phyloP scores from a whole-genome alignment of 331 rosid genomes.

The Spiraea crenata region DNA sequence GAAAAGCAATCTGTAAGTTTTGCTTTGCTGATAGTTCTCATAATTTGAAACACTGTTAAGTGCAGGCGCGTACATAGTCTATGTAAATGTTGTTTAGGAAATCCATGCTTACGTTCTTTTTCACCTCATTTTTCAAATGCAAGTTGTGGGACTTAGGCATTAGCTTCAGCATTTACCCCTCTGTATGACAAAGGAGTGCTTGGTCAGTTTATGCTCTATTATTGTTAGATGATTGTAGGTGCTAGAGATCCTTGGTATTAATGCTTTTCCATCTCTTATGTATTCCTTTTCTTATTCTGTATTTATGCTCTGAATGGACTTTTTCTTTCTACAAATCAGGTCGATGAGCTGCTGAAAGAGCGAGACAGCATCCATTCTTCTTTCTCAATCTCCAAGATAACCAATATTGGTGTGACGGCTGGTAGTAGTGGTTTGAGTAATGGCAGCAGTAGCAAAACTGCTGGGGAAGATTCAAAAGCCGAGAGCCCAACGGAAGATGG shows the following conservation, averaged over 20 bases:
- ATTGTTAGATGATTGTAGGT: neutral
- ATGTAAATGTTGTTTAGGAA: no score
- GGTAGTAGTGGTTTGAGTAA: slow-evolving; percentile 48
- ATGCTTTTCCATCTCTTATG: neutral
- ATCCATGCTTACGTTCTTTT: no score
- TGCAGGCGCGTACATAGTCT: no score
- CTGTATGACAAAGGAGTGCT: neutral
- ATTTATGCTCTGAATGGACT: slow-evolving; percentile 4
- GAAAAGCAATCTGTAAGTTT: slow-evolving; percentile 80
- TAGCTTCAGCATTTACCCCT: neutral
- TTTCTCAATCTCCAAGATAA: slow-evolving; percentile 51
- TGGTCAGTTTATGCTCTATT: neutral
- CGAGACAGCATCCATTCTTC: slow-evolving; percentile 81
- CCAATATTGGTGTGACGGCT: slow-evolving; percentile 23
- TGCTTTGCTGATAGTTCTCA: neutral
- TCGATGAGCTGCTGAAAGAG: slow-evolving; percentile 91
- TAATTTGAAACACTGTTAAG: neutral
- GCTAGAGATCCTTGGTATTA: neutral
- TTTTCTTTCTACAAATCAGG: slow-evolving; percentile 47
- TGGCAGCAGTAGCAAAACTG: slow-evolving; percentile 63
- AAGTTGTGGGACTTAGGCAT: neutral
- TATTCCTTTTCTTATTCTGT: neutral
- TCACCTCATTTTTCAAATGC: neutral
- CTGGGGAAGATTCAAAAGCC: slow-evolving; percentile 61
- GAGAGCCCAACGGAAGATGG: slow-evolving; percentile 83